A percentile compares a stretch with the other conserved stretches of the same genome.
phyloP scores from a whole-genome alignment of 2,329 filamentous ascomycete species.

The Botrytis byssoidea region DNA sequence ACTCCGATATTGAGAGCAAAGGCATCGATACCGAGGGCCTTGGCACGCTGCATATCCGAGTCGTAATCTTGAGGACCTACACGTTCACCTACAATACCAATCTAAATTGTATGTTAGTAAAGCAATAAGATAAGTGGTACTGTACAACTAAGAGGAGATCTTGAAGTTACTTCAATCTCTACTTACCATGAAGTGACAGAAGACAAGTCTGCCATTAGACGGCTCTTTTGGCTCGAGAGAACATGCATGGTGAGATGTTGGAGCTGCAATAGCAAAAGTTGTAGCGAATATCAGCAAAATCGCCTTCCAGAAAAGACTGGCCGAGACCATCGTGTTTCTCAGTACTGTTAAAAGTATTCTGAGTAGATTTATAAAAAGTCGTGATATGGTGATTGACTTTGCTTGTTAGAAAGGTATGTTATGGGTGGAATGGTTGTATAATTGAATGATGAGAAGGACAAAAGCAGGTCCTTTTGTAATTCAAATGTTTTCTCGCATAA shows the following conservation, averaged over 20 bases:
- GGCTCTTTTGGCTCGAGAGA: slow-evolving; percentile 11
- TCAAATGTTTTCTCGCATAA: neutral
- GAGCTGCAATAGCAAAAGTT: slow-evolving; percentile 13
- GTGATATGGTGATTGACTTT: neutral
- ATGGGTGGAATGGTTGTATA: neutral
- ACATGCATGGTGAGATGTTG: neutral
- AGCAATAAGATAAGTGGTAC: neutral
- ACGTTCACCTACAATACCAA: slow-evolving; percentile 29
- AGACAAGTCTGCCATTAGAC: slow-evolving; percentile 24
- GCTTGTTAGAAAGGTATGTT: neutral
- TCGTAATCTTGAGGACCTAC: slow-evolving; percentile 27
- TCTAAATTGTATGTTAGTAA: slow-evolving; percentile 21
- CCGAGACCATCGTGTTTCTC: neutral
- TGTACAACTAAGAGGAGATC: neutral
- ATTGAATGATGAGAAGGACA: neutral
- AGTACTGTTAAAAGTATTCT: neutral
- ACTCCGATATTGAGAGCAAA: slow-evolving; percentile 40
- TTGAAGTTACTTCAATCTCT: neutral
- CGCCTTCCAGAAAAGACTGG: neutral
- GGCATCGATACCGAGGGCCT: slow-evolving; percentile 39
- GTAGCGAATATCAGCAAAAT: slow-evolving; percentile 2
- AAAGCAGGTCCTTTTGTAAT: neutral
- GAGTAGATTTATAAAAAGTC: neutral
- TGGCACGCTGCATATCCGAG: slow-evolving; percentile 30
- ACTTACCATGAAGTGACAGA: slow-evolving; percentile 30